A percentile compares a stretch with the other conserved stretches of the same genome.
phyloP scores from a whole-genome alignment of 345 rosid species.

The Moringa oleifera region DNA sequence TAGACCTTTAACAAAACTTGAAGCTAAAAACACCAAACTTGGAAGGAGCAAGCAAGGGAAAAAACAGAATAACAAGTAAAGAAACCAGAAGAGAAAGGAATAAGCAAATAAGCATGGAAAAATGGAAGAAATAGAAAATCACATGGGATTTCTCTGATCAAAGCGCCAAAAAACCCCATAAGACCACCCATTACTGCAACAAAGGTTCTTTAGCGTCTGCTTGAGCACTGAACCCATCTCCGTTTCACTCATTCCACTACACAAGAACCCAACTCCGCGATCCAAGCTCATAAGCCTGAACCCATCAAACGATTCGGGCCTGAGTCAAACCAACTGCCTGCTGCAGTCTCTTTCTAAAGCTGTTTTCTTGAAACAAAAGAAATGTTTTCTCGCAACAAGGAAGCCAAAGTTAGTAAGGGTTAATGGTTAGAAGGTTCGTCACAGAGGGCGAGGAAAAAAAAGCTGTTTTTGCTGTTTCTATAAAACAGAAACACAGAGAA shows the following conservation, averaged over 20 bases:
- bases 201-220: slow-evolving; percentile 55
- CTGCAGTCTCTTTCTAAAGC: neutral
- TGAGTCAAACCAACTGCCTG: neutral
- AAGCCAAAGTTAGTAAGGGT: neutral
- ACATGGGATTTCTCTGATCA: slow-evolving; percentile 71
- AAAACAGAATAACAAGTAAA: too few relatives aligned
- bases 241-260: neutral
- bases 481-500: slow-evolving; percentile 1
- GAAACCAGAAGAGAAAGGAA: neutral
- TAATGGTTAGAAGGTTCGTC: neutral
- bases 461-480: neutral
- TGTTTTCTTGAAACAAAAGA: slow-evolving; percentile 6
- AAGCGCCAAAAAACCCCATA: slow-evolving; percentile 75
- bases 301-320: slow-evolving; percentile 12
- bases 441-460: neutral
- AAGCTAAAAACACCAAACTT: neutral
- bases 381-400: neutral
- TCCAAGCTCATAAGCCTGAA: slow-evolving; percentile 14
- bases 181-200: slow-evolving; percentile 82
- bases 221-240: slow-evolving; percentile 41
- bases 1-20: slow-evolving; percentile 6
- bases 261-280: neutral
- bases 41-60: neutral
- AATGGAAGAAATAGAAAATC: slow-evolving; percentile 3
- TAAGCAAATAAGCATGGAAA: neutral